Base-by-base conservation (phyloP, 108 stramenopile genomes). In the Aurantiochytrium sp. region DNA sequence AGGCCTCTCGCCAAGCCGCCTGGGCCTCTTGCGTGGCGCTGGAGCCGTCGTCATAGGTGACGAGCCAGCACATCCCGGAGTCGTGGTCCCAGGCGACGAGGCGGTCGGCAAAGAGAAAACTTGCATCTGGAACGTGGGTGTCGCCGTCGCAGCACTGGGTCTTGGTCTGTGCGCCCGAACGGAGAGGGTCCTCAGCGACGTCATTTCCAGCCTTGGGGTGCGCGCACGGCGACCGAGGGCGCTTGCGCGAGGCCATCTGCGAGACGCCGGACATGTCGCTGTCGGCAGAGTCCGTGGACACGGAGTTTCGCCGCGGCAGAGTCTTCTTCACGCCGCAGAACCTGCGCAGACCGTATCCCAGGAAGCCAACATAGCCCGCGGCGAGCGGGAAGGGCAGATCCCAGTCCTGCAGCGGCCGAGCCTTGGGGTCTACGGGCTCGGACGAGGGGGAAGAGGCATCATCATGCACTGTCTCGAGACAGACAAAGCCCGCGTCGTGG, bases 281-380 rank as follows among this genome's bases (percentile, higher is more conserved):
- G 8, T 65, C 59, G 3, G 59, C 59, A 65, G 59, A 30, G 2
- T 65, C 59, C 12, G 59, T 65, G 8, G 59, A 30, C 8, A 65
- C 59, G 27, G 59, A 65, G 0, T 8, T 17, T 65, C 59, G 27
- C 1, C 59, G 59, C 27, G 59, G 59, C 27, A 65, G 59, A n/a
- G 53, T 54, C 31, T 30, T 30, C 32, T 86, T 55, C n/a, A 55
- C 86, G 4, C 54, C 86, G 3, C 54, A 55, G 4, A 55, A 32
- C 22, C 86, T 21, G 4, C 92, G 37, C 21, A 93, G 50, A 52
- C 92, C 92, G 22, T 93, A 93, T 30, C 92, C 91, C 3, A 93
- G 39, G 85, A 90, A 93, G 2, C 92, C 92, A 12, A 93, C 91
- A 45, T 89, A 90, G 4, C 91, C 91, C 5, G 87, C 69, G 45